Evolutionary conservation across 192 early-diverging fungal species (phyloP).

Genomic region (Paraglomus occultum): DNA sequence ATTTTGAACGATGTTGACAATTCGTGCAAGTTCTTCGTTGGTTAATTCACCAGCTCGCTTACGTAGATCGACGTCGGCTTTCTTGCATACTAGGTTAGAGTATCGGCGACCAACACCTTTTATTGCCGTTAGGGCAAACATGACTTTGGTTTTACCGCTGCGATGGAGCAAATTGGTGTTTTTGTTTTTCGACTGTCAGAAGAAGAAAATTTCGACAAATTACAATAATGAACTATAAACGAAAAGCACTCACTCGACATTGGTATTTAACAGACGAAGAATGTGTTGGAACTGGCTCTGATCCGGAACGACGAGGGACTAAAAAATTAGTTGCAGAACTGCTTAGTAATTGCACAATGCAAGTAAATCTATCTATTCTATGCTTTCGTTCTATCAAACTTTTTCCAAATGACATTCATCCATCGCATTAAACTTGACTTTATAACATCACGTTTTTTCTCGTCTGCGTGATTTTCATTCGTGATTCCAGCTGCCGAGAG

Average conservation of each 20-base stretch:
- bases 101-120: conserved; percentile 99
- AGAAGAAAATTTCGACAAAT: neutral
- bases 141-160: conserved; percentile 83
- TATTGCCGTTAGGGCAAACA: conserved; percentile 95
- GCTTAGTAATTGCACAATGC: no score
- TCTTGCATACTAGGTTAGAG: conserved; percentile 99
- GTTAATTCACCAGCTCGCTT: conserved; percentile 98
- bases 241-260: conserved; percentile 67
- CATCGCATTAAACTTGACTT: no score
- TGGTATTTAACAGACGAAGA: conserved; percentile 98
- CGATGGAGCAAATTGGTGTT: neutral
- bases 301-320: conserved; percentile 88
- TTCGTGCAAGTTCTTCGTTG: conserved; percentile 96
- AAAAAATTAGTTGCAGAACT: neutral
- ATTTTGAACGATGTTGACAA: conserved; percentile 99
- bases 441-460: no score
- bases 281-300: conserved; percentile 97
- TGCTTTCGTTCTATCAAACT: no score
- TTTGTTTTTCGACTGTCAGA: no score
- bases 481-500: no score
- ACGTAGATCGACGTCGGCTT: conserved; percentile 96
- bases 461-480: no score
- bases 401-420: no score
- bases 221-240: conserved; percentile 1
- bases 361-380: no score